Percentiles rank a stretch among this genome's conserved stretches.
phyloP scores from a whole-genome alignment of 257 asterid genomes.

The Ajuga chamaepitys region DNA sequence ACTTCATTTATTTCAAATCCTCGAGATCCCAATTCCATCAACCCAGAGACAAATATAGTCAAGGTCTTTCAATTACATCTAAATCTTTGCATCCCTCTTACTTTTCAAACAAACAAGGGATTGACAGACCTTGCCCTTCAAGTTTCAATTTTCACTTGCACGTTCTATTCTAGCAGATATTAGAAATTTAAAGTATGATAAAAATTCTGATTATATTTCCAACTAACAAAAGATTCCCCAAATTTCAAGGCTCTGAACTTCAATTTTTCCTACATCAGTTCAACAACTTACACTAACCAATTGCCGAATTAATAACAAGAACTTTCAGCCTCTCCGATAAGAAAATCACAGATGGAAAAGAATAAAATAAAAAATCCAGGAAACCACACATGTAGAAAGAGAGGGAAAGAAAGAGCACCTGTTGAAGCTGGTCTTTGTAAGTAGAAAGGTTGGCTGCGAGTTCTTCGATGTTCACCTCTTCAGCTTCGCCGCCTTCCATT shows the following conservation, averaged over 20 bases:
- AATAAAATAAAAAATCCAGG: neutral
- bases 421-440: constrained; percentile 83
- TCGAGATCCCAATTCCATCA: neutral
- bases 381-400: neutral
- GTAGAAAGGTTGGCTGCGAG: constrained; percentile 82
- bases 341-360: neutral
- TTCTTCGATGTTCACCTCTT: constrained; percentile 79
- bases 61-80: neutral
- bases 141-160: neutral
- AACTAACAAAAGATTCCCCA: neutral
- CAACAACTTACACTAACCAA: neutral
- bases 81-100: neutral
- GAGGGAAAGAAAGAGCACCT: constrained; percentile 42
- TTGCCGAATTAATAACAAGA: neutral
- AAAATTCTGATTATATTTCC: neutral
- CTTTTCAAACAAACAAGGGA: neutral
- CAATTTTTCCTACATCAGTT: neutral
- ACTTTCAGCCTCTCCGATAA: neutral
- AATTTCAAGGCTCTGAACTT: neutral
- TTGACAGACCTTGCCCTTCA: neutral
- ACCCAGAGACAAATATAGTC: neutral
- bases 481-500: constrained; percentile 51
- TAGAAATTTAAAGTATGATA: neutral
- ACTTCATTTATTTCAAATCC: neutral
- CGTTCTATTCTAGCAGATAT: neutral